phyloP scores from a whole-genome alignment of 2,329 filamentous ascomycete genomes.

The Arthrobotrys conoides region DNA sequence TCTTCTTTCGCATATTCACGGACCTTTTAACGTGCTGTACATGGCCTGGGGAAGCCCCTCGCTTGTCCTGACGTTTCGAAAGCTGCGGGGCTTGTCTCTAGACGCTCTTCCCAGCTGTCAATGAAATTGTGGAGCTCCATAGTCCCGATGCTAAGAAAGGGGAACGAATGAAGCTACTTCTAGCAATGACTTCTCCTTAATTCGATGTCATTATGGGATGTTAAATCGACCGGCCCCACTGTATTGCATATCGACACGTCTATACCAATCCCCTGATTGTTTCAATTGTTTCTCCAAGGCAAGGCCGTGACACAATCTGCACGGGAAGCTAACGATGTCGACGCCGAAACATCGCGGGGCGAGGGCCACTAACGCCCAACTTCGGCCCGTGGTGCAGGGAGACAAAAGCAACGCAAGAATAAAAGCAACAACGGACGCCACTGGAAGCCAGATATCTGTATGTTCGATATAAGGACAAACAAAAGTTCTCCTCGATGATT shows the following conservation, averaged over 20 bases:
- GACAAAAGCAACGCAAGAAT: slow-evolving; percentile 15
- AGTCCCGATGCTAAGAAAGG: slow-evolving; percentile 27
- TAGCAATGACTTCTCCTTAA: background rate
- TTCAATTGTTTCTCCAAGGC: background rate
- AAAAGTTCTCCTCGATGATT: background rate
- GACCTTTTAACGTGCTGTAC: slow-evolving; percentile 6
- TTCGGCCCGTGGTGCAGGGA: slow-evolving; percentile 10
- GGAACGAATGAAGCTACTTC: slow-evolving; percentile 9
- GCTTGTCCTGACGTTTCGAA: slow-evolving; percentile 54
- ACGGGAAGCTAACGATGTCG: slow-evolving; percentile 8
- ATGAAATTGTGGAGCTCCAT: background rate
- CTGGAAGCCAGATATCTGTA: background rate
- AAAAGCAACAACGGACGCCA: slow-evolving; percentile 16
- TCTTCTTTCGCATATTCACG: slow-evolving; percentile 6
- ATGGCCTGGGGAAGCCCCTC: slow-evolving; percentile 23
- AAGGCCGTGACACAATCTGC: slow-evolving; percentile 1
- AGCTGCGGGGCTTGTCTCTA: slow-evolving; percentile 43
- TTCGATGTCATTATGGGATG: slow-evolving; percentile 7
- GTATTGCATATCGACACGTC: slow-evolving; percentile 27
- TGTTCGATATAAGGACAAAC: background rate
- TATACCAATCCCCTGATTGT: slow-evolving; percentile 13
- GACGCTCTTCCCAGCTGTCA: slow-evolving; percentile 12
- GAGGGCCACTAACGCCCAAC: slow-evolving; percentile 10
- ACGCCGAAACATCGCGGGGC: slow-evolving; percentile 25
- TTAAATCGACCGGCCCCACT: slow-evolving; percentile 7